These are phyloP conservation scores for Diplosphaera chodatii DNA, from an alignment of 139 green algal species.

Conservation along the genomic window DNA sequence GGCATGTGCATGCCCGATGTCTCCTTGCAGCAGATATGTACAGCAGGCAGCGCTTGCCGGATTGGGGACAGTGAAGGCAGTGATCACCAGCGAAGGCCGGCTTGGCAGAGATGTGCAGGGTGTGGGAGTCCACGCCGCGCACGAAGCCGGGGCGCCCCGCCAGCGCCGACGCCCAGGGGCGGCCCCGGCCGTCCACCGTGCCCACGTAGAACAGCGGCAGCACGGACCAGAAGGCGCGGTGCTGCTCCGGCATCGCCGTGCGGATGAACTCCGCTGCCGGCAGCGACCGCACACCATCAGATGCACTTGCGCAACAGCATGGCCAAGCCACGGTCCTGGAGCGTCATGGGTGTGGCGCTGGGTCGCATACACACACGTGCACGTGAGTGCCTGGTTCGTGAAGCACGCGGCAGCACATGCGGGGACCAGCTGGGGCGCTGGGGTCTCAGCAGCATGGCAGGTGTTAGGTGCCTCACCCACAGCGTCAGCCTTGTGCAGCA, in stretches of 20 bases:
- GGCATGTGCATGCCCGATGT: background rate
- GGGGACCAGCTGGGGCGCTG: no score
- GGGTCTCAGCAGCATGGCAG: background rate
- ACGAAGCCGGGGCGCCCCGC: constrained; percentile 4
- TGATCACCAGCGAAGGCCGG: background rate
- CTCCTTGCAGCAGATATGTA: background rate
- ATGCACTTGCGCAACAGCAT: background rate
- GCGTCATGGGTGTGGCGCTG: background rate
- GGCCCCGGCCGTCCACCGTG: constrained; percentile 1
- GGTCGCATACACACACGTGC: no score
- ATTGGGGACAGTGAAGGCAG: no score
- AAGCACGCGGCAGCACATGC: no score
- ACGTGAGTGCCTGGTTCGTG: no score
- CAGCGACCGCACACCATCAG: background rate
- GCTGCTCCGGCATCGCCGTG: constrained; percentile 13
- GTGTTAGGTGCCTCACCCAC: background rate
- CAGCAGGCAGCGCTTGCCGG: background rate
- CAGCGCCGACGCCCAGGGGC: constrained; percentile 7
- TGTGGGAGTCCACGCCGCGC: background rate
- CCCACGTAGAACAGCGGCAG: constrained; percentile 10
- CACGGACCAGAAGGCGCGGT: constrained; percentile 12
- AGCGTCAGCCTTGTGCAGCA: background rate
- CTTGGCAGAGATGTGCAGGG: background rate
- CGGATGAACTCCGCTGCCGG: constrained; percentile 5
- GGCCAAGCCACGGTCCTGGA: no score